phyloP scores from a whole-genome alignment of 441 rosid genomes.

The Jatropha podagrica region DNA sequence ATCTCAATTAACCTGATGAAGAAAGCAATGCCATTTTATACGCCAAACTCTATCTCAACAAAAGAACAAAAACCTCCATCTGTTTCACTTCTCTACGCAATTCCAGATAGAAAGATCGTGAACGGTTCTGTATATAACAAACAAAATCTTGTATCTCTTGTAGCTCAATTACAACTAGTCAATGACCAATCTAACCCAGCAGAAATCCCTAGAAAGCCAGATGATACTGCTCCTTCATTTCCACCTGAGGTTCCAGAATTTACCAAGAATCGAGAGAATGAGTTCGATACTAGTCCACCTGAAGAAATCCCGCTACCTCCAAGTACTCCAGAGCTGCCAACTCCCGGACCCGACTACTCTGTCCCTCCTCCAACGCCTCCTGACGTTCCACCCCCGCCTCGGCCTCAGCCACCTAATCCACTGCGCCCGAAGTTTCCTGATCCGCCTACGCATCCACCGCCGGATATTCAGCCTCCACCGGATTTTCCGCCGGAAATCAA shows the following conservation, averaged over 20 bases:
- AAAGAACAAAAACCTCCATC: constrained; percentile 1
- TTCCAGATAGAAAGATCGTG: background rate
- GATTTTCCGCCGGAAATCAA: background rate
- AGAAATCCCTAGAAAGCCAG: constrained; percentile 19
- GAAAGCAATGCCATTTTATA: constrained; percentile 8
- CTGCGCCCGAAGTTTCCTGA: constrained; percentile 3
- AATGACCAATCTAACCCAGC: background rate
- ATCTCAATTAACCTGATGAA: constrained; percentile 8
- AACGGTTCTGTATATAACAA: background rate
- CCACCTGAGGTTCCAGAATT: constrained; percentile 26
- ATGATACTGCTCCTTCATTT: constrained; percentile 9
- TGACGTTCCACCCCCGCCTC: constrained; percentile 1
- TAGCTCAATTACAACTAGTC: background rate
- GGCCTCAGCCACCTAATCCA: background rate
- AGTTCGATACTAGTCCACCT: constrained; percentile 12
- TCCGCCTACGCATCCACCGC: constrained; percentile 8
- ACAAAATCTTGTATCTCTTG: background rate
- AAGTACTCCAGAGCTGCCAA: constrained; percentile 1
- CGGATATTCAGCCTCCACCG: constrained; percentile 13
- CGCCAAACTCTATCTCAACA: background rate
- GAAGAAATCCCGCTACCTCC: constrained; percentile 12
- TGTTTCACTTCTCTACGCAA: background rate
- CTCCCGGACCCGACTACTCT: constrained; percentile 1
- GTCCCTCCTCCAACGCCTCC: constrained; percentile 11
- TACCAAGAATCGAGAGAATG: constrained; percentile 4